Conservation (phyloP, 2,329 filamentous ascomycete species). For the Coniella lustricola region DNA sequence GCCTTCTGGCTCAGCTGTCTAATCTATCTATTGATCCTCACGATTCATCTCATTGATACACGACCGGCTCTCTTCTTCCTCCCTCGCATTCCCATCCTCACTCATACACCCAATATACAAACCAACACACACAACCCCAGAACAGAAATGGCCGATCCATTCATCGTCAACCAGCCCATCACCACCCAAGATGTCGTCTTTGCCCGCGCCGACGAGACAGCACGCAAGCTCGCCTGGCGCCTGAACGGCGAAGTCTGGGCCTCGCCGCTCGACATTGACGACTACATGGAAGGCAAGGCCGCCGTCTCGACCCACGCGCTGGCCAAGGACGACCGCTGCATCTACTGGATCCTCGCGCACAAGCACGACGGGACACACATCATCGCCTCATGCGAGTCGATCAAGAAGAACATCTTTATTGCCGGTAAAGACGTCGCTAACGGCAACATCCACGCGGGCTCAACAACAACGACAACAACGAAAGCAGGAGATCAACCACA, state of each 20-base stretch:
- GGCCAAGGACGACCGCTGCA: constrained; percentile 20
- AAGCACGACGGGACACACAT: constrained; percentile 23
- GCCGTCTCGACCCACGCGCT: constrained; percentile 23
- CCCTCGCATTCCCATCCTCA: too few relatives aligned
- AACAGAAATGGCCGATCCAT: constrained; percentile 6
- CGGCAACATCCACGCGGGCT: too few relatives aligned
- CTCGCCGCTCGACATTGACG: constrained; percentile 22
- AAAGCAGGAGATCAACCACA: too few relatives aligned
- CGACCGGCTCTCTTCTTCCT: too few relatives aligned
- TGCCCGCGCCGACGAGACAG: constrained; percentile 22
- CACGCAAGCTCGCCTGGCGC: constrained; percentile 24
- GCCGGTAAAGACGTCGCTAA: constrained; percentile 19
- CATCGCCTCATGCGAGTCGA: constrained; percentile 28
- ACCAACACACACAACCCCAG: background rate
- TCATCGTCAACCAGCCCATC: constrained; percentile 17
- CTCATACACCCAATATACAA: background rate
- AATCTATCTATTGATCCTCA: background rate
- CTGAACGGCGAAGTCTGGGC: constrained; percentile 27
- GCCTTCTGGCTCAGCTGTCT: too few relatives aligned
- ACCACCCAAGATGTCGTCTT: constrained; percentile 23
- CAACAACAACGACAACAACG: too few relatives aligned
- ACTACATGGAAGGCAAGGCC: constrained; percentile 24
- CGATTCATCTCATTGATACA: background rate
- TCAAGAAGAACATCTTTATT: constrained; percentile 22
- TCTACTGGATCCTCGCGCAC: constrained; percentile 26